These are phyloP conservation scores for Hyaloscypha hepaticicola DNA, from an alignment of 495 filamentous ascomycete species.

Conservation along the genomic window DNA sequence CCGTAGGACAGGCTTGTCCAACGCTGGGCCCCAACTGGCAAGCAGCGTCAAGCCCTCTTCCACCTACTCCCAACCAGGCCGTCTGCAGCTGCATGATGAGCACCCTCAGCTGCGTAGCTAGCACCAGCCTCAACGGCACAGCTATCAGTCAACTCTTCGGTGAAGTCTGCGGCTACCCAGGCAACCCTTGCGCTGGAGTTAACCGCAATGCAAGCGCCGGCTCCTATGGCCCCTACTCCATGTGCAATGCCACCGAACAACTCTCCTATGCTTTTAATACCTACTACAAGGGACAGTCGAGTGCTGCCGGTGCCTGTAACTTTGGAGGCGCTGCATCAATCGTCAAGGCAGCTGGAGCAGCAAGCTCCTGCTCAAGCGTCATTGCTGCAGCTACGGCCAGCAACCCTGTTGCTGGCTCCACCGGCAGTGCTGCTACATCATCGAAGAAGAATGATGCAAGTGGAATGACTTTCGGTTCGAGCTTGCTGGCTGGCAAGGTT, in stretches of 20 bases:
- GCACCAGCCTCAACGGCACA: constrained; percentile 39
- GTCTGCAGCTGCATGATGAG: constrained; percentile 67
- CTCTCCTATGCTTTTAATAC: constrained; percentile 64
- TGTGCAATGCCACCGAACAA: constrained; percentile 65
- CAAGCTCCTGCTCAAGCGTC: constrained; percentile 52
- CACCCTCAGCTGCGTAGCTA: constrained; percentile 56
- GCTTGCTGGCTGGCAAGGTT: constrained; percentile 34
- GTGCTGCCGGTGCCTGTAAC: constrained; percentile 52
- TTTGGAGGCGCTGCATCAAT: constrained; percentile 57
- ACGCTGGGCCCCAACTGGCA: constrained; percentile 47
- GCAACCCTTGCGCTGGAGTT: constrained; percentile 57
- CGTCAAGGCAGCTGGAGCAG: constrained; percentile 37
- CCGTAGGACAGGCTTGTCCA: constrained; percentile 60
- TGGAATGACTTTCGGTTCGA: constrained; percentile 37
- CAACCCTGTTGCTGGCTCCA: constrained; percentile 20
- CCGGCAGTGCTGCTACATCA: constrained; percentile 28
- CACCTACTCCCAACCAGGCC: constrained; percentile 61
- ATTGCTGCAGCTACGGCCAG: constrained; percentile 57
- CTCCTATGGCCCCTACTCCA: constrained; percentile 68
- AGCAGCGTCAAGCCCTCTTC: constrained; percentile 58
- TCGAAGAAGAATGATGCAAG: constrained; percentile 21
- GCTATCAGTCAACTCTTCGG: constrained; percentile 57
- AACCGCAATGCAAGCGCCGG: constrained; percentile 58
- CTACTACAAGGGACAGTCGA: constrained; percentile 54
- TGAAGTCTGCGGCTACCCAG: constrained; percentile 50